Base-by-base conservation (phyloP, 2,329 filamentous ascomycete genomes). In the Alternaria dauci region DNA sequence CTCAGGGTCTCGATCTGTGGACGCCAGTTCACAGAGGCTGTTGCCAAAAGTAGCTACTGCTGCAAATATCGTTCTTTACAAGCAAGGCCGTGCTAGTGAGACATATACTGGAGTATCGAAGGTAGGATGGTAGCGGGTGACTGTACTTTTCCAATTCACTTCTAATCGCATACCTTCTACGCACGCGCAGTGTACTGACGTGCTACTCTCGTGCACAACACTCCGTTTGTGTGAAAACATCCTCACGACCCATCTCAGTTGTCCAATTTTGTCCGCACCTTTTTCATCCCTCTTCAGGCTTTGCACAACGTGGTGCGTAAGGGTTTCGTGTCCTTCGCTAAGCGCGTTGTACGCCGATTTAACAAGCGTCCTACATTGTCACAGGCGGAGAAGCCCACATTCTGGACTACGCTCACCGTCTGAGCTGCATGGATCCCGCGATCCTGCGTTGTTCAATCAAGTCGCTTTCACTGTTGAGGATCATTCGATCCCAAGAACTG, bases 221-320 rank as follows among this genome's bases (percentile, higher is more conserved):
- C 42, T 18, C 14, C 30, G 25, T 52, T 57, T n/a, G 28, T 25
- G 14, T 23, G 28, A 26, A 32, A 5, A 26, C 20, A n/a, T 28
- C 43, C 14, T 34, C 11, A 51, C 41, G n/a, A 57, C 30, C 41
- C 42, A 20, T 28, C 8, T 26, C 39, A 28, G 28, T 36, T 47
- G 47, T 32, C 46, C 32, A 41, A 28, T 25, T 25, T 47, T 28
- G 23, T 42, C 47, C 32, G 32, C 12, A n/a, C 32, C n/a, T 41
- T 47, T 39, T 20, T 23, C 51, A 30, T 52, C 32, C 23, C 7
- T 34, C 34, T 52, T 26, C 12, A 38, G 25, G 25, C 26, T 23
- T 32, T 47, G 53, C 48, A 34, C 47, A 20, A 57, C 46, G 53
- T 60, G 18, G 32, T 57, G 12, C 41, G 43, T 28, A 46, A 46